Base-by-base conservation (phyloP, 805 yeast genomes). In the Priceomyces medius region DNA sequence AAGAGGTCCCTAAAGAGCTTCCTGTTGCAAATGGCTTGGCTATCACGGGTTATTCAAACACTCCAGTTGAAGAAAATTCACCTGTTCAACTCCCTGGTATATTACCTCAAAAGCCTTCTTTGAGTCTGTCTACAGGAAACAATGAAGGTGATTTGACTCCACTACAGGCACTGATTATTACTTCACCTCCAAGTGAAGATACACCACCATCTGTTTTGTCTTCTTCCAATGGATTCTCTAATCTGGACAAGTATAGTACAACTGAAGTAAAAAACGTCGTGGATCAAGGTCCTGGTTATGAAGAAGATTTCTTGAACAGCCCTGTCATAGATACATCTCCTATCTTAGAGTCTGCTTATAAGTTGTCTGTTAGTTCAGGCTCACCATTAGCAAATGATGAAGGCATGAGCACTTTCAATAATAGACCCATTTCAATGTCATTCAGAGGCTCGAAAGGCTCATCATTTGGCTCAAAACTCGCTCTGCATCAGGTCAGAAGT, bases 361-460 rank as follows among this genome's bases (percentile, higher is more conserved):
- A 44, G 19, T 24, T 35, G 28, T 35, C 38, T 4, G 38, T 35
- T 6, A 23, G 33, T 3, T 36, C 39, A 14, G 43, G 40, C 16
- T 32, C 48, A 10, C 43, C 46, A 14, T 17, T 24, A 16, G n/a
- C 33, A 7, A 38, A 38, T 24, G 38, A 23, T 10, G 38, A 41
- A 12, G 56, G 53, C 2, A 42, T 27, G 13, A 33, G 31, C 18
- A 28, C 34, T n/a, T 43, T 40, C 31, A 50, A 46, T 21, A 58
- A 53, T 24, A 49, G 75, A 26, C 76, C 79, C 16, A 61, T 72
- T 8, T 72, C 74, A 5, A 65, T 73, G 73, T 81, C 87, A 2
- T 81, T 80, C 60, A 74, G 74, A 46, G 89, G 89, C 0, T 57
- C 83, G 41, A 72, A 65, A 40, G 85, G 81, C 0, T 83, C 88